phyloP scores from a whole-genome alignment of 345 rosid species.

The Crucihimalaya himalaica region DNA sequence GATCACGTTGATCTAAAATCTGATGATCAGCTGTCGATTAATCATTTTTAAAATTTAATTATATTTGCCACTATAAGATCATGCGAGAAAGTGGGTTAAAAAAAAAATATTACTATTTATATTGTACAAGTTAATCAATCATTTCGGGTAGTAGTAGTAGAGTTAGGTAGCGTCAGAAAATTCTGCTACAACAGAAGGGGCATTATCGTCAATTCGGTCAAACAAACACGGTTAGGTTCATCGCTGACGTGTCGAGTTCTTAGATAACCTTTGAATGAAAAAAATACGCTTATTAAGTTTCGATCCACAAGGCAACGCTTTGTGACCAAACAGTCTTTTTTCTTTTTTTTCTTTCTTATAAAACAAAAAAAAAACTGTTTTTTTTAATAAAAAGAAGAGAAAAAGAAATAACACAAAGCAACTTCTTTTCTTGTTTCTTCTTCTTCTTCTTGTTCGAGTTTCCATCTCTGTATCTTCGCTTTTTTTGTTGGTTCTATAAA shows the following conservation, averaged over 20 bases:
- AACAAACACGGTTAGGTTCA: conserved; percentile 38
- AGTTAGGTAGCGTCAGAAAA: conserved; percentile 34
- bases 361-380: neutral
- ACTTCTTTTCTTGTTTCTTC: conserved; percentile 23
- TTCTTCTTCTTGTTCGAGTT: conserved; percentile 18
- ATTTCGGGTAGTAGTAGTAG: neutral
- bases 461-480: conserved; percentile 21
- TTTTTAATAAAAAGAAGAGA: neutral
- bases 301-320: conserved; percentile 40
- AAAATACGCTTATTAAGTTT: neutral
- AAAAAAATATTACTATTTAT: neutral
- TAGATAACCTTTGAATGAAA: neutral
- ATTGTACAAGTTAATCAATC: conserved; percentile 14
- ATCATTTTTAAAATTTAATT: neutral
- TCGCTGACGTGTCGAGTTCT: conserved; percentile 38
- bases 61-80: conserved; percentile 20
- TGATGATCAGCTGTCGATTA: neutral
- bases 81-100: conserved; percentile 33
- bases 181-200: conserved; percentile 14
- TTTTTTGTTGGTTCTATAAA: neutral
- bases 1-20: conserved; percentile 25
- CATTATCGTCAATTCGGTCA: neutral
- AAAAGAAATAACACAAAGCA: conserved; percentile 35
- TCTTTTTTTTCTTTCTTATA: neutral
- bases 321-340: conserved; percentile 41